phyloP scores from a whole-genome alignment of 176 grass and related monocot species.

The Musa itinerans region DNA sequence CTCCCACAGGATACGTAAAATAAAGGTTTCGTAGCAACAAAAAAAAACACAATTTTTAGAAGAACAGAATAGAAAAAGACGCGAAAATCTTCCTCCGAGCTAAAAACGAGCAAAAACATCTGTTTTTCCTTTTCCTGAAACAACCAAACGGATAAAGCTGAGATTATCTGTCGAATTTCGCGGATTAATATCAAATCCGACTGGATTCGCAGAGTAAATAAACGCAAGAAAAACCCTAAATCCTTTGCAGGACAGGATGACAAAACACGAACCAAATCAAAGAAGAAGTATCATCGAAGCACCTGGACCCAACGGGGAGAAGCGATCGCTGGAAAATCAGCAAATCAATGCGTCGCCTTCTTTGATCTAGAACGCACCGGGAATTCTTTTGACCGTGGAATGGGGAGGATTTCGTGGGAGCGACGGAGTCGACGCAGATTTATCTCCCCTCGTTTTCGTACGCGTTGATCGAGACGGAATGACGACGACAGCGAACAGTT shows the following conservation, averaged over 20 bases:
- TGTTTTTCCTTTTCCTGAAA: not conserved
- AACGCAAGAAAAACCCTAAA: not conserved
- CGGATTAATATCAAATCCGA: not conserved
- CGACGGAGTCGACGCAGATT: not conserved
- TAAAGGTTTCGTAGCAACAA: not conserved
- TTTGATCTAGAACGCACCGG: not conserved
- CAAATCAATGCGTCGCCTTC: not conserved
- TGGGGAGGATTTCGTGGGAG: not conserved
- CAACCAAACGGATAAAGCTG: not conserved
- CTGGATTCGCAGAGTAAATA: not conserved
- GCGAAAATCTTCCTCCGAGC: not conserved
- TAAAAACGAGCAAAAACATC: too few species aligned
- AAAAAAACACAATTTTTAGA: not conserved
- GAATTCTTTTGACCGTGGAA: not conserved
- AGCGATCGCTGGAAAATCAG: not conserved
- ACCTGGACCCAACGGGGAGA: not conserved
- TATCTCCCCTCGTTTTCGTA: not conserved
- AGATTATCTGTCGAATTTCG: not conserved
- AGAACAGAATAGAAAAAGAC: not conserved
- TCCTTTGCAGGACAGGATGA: not conserved
- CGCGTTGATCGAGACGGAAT: not conserved
- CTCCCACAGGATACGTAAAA: not conserved
- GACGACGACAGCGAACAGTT: too few species aligned
- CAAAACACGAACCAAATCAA: not conserved
- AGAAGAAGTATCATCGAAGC: not conserved